A percentile compares a stretch with the other conserved stretches of the same genome.
Conservation (phyloP, 2,329 filamentous ascomycete species). For the Coniosporium tulheliwenetii region DNA sequence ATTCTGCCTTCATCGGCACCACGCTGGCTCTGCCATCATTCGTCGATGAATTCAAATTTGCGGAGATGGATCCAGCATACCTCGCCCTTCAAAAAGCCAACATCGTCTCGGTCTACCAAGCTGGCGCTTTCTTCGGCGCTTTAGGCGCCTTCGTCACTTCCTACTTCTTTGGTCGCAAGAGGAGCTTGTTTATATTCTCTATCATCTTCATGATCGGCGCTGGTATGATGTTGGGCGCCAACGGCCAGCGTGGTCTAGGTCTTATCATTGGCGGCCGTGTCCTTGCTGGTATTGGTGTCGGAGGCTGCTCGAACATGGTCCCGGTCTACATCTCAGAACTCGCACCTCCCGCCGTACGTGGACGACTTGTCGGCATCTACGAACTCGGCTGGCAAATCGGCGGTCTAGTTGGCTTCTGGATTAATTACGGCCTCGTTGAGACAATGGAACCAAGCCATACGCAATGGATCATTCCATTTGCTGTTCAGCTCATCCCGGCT, state of each 20-base stretch:
- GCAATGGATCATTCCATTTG: slow-evolving; percentile 37
- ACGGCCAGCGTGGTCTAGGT: slow-evolving; percentile 44
- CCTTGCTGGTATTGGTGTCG: slow-evolving; percentile 40
- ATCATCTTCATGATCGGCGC: slow-evolving; percentile 54
- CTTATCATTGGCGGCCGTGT: slow-evolving; percentile 42
- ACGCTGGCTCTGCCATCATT: slow-evolving; percentile 59
- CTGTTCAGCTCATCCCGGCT: slow-evolving; percentile 50
- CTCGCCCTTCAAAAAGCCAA: slow-evolving; percentile 52
- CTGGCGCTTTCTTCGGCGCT: slow-evolving; percentile 71
- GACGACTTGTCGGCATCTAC: slow-evolving; percentile 42
- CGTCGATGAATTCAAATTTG: slow-evolving; percentile 50
- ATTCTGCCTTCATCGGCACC: slow-evolving; percentile 66
- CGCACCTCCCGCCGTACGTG: slow-evolving; percentile 41
- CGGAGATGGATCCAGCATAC: slow-evolving; percentile 27
- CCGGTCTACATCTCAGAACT: slow-evolving; percentile 46
- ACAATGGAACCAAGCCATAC: slow-evolving; percentile 25
- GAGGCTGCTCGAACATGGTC: slow-evolving; percentile 39
- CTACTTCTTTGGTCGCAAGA: slow-evolving; percentile 52
- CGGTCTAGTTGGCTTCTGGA: slow-evolving; percentile 35
- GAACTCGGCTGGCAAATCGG: slow-evolving; percentile 40
- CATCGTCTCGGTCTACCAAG: slow-evolving; percentile 70
- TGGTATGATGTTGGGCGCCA: slow-evolving; percentile 56
- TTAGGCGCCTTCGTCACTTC: slow-evolving; percentile 50
- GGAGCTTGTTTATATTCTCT: slow-evolving; percentile 45
- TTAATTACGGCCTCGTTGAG: slow-evolving; percentile 28